A percentile compares a stretch with the other conserved stretches of the same genome.
phyloP scores from a whole-genome alignment of 805 yeast genomes.

The Cephaloascus albidus region DNA sequence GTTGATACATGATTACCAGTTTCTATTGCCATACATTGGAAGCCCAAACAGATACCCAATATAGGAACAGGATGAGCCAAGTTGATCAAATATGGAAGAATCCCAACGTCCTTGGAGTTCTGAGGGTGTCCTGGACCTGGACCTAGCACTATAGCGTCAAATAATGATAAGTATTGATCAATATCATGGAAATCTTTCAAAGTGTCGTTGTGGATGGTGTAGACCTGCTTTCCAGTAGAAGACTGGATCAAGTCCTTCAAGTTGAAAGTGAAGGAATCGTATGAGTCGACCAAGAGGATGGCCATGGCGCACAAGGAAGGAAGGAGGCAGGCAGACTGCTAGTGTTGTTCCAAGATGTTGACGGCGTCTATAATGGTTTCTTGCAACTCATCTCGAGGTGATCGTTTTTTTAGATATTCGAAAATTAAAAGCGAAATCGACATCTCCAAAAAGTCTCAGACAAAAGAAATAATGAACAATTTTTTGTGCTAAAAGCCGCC shows the following conservation, averaged over 20 bases:
- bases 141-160: slow-evolving; percentile 78
- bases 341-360: no score
- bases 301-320: slow-evolving; percentile 18
- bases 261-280: slow-evolving; percentile 91
- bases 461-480: no score
- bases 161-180: slow-evolving; percentile 30
- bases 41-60: slow-evolving; percentile 89
- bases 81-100: slow-evolving; percentile 50
- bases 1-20: slow-evolving; percentile 48
- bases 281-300: slow-evolving; percentile 77
- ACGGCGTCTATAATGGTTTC: no score
- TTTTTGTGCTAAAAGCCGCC: no score
- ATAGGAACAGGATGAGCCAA: slow-evolving; percentile 45
- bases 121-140: slow-evolving; percentile 97
- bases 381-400: no score
- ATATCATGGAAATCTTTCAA: slow-evolving; percentile 28
- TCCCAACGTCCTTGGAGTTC: slow-evolving; percentile 55
- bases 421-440: no score
- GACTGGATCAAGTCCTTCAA: slow-evolving; percentile 51
- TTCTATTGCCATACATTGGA: slow-evolving; percentile 67
- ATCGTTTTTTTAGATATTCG: no score
- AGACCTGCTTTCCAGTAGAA: slow-evolving; percentile 39
- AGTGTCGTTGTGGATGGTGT: slow-evolving; percentile 57
- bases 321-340: no score
- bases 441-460: no score